A percentile compares a stretch with the other conserved stretches of the same genome.
Conservation (phyloP, 768 basidiomycete species). For the Sarcodon aspratus region DNA sequence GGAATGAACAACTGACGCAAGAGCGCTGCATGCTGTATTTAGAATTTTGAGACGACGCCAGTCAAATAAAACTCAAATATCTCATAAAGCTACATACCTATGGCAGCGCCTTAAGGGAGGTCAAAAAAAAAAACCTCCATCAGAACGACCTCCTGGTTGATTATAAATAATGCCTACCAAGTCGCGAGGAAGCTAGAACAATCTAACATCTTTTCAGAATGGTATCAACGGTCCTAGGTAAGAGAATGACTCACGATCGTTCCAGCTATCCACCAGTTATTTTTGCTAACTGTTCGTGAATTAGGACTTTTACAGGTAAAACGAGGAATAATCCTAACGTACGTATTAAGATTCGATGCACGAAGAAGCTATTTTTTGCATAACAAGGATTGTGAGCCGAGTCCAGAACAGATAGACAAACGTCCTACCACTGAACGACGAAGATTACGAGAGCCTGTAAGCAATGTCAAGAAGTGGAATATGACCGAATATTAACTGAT, state of each 20-base stretch:
- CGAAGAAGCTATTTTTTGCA: slow-evolving; percentile 15
- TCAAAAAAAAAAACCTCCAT: not conserved
- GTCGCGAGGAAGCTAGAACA: slow-evolving; percentile 6
- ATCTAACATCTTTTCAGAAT: slow-evolving; percentile 1
- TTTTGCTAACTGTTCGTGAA: slow-evolving; percentile 6
- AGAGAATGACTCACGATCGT: slow-evolving; percentile 5
- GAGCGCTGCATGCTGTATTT: not conserved
- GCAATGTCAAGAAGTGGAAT: not conserved
- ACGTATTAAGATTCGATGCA: slow-evolving; percentile 9
- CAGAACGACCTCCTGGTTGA: not conserved
- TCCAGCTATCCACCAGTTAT: slow-evolving; percentile 4
- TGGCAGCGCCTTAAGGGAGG: not conserved
- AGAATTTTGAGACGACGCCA: not conserved
- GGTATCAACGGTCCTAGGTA: not conserved
- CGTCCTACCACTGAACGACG: slow-evolving; percentile 15
- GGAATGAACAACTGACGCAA: slow-evolving; percentile 8
- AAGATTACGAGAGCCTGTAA: slow-evolving; percentile 16
- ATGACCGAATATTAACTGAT: not conserved
- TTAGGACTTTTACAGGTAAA: not conserved
- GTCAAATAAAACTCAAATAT: too few relatives aligned
- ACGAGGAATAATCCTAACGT: not conserved
- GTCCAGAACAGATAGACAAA: not conserved
- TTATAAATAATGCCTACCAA: slow-evolving; percentile 4
- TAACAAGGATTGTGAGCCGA: not conserved
- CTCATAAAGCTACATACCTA: not conserved